These are phyloP conservation scores for Kazachstania taianensis DNA, from an alignment of 805 yeast species.

Conservation along the genomic window DNA sequence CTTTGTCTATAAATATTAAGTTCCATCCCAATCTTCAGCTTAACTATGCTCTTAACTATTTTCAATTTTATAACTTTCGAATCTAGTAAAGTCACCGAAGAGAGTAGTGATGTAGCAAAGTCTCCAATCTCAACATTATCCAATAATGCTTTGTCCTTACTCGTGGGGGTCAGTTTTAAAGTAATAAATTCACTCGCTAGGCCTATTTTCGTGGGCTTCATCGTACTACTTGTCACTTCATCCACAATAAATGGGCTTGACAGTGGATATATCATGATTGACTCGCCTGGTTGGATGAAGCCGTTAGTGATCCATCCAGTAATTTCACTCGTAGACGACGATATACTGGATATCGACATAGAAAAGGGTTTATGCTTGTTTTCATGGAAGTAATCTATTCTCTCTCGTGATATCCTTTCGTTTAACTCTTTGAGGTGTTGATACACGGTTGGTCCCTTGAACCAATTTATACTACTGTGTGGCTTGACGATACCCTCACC, in stretches of 20 bases:
- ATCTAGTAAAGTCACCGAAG: neutral
- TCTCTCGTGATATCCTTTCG: neutral
- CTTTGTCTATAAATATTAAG: neutral
- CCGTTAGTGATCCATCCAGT: constrained; percentile 34
- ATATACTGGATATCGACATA: neutral
- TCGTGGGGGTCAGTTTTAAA: constrained; percentile 31
- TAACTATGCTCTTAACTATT: neutral
- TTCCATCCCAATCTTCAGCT: neutral
- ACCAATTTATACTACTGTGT: constrained; percentile 32
- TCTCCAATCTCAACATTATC: neutral
- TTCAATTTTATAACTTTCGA: neutral
- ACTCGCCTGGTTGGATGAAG: constrained; percentile 57
- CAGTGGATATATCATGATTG: constrained; percentile 46
- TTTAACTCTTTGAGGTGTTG: neutral
- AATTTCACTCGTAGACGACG: neutral
- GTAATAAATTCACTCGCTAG: constrained; percentile 44
- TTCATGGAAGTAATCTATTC: no score
- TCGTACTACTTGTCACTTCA: neutral
- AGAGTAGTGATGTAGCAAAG: neutral
- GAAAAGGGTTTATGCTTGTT: no score
- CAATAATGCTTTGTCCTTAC: constrained; percentile 6
- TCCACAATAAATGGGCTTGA: constrained; percentile 32
- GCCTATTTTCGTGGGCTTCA: constrained; percentile 24
- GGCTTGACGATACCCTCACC: constrained; percentile 89
- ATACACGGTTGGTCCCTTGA: constrained; percentile 8